Evolutionary conservation across 176 grass and related monocot species (phyloP), one percentile per base, ranked within the genome.

Genomic region (Carex parvula): DNA sequence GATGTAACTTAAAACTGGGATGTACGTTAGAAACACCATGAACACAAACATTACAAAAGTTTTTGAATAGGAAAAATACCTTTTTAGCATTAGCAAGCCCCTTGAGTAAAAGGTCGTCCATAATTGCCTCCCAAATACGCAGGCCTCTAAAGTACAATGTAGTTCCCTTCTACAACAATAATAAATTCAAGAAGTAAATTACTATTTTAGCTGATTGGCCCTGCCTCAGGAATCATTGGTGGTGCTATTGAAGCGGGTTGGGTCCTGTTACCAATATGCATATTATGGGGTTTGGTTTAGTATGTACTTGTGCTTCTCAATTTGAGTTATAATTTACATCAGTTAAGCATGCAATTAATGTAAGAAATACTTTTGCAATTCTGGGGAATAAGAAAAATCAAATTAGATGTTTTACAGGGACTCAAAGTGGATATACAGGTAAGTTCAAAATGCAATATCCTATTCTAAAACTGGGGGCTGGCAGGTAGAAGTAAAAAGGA

Each of bases 141-240:
- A 89, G 85, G 54, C 94, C 94, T 88, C 89, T 94, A 78, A 92
- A 97, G 81, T 50, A 93, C 20, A 94, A 89, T 68, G 59, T 84
- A 29, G 69, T 87, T 42, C 92, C 87, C 65, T 89, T 87, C 94
- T 97, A 80, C 82, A 84, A n/a, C 73, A 11, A 65, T 8, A 26
- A 74, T 8, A 42, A 33, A 59, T 56, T 22, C 53, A 69, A 10
- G 18, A 9, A 78, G 16, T 50, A 18, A 56, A 44, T 7, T n/a
- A 37, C 41, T 61, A 1, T 41, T 30, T 44, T 26, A 18, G 20
- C 39, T 5, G 8, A 84, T 33, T 15, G 22, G 3, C n/a, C 6
- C 1, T 64, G 17, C 8, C 69, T 39, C 48, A 72, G 30, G 13
- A 57, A n/a, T 29, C 54, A 74, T 3, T 33, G 79, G 29, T 53